phyloP scores from a whole-genome alignment of 345 rosid genomes.

The Brassica juncea region DNA sequence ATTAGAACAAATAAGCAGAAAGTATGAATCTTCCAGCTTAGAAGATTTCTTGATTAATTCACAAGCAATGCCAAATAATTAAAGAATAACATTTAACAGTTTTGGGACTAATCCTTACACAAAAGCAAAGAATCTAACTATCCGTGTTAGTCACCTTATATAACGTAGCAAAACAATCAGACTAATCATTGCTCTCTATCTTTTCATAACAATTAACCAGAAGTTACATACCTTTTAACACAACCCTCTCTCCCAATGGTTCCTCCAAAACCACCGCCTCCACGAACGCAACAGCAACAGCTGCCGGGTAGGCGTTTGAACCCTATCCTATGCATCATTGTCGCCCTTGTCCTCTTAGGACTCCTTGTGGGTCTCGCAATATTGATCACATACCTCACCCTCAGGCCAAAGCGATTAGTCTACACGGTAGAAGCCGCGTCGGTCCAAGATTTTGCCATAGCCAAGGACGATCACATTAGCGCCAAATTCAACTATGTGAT shows the following conservation, averaged over 20 bases:
- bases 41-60: constrained; percentile 42
- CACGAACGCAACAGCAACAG: constrained; percentile 35
- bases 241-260: constrained; percentile 16
- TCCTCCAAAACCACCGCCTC: constrained; percentile 31
- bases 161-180: constrained; percentile 21
- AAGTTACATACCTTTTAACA: background rate
- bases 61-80: constrained; percentile 38
- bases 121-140: constrained; percentile 40
- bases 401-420: constrained; percentile 59
- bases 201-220: background rate
- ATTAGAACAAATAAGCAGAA: constrained; percentile 1
- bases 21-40: constrained; percentile 42
- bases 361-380: constrained; percentile 54
- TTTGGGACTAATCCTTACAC: constrained; percentile 26
- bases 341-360: constrained; percentile 37
- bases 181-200: constrained; percentile 16
- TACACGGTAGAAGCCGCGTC: constrained; percentile 62
- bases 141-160: constrained; percentile 4
- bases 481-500: constrained; percentile 60
- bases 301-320: constrained; percentile 31
- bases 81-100: constrained; percentile 1
- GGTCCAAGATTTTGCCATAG: constrained; percentile 49
- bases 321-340: constrained; percentile 30
- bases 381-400: constrained; percentile 64
- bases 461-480: constrained; percentile 55